Base-by-base conservation (phyloP, 2,329 filamentous ascomycete species). In the Talaromyces islandicus region DNA sequence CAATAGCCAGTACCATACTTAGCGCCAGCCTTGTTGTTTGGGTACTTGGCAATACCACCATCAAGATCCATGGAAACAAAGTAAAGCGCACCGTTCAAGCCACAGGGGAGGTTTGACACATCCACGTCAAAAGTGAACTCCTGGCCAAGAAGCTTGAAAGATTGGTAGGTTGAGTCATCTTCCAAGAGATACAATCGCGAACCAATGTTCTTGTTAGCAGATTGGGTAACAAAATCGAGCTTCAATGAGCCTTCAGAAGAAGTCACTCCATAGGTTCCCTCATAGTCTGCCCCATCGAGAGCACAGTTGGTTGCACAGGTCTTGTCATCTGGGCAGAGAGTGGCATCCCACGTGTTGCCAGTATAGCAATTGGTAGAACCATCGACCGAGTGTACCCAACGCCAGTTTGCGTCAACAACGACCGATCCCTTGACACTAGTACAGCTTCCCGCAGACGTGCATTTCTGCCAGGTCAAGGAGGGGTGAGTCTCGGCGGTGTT, bases 91-190 rank as follows among this genome's bases (percentile, higher is more conserved):
- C 87, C 88, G 73, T 91, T 90, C 61, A 90, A 75, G 62, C 88
- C 88, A 68, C 88, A 91, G 62, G 83, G 82, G 21, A 89, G 77
- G 66, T 82, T 81, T 46, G 86, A 88, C 51, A 88, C 83, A 70
- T 90, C 88, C 27, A 89, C 87, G 59, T 89, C 87, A 63, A 90
- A 89, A 58, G 85, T 87, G 75, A 90, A 86, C 73, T 90, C 88
- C 69, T 87, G 81, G 74, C 85, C 85, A 58, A 85, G 78, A 60
- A 89, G 78, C 61, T 84, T 80, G 75, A 89, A 86, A 69, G 83
- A 81, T 75, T 88, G 76, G 73, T 90, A 90, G 61, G 81, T 83
- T 65, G 77, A 78, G 51, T 86, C 82, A 56, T 79, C 76, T 66
- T 82, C 81, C 77, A 90, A 83, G 63, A 90, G 80, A 71, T 88